Conservation (phyloP, 225 moss, liverwort and hornwort genomes). For the Bryoerythrophyllum caledonicum region DNA sequence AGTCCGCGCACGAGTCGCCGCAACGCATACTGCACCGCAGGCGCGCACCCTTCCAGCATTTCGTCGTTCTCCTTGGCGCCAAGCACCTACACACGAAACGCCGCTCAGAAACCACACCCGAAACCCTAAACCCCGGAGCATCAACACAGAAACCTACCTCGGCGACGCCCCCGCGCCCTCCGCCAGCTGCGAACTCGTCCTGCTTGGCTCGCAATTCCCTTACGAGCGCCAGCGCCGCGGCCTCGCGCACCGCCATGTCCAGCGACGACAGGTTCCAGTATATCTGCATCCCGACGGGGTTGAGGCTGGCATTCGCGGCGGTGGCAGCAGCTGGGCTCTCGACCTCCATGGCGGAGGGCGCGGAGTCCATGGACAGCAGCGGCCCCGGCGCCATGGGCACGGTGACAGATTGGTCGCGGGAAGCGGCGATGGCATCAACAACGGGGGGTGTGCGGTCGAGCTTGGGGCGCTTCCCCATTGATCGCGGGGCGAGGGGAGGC, state of each 20-base stretch:
- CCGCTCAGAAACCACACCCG: conserved; percentile 7
- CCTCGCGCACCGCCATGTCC: conserved; percentile 68
- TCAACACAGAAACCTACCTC: conserved; percentile 30
- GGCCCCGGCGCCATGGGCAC: conserved; percentile 54
- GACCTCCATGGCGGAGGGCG: conserved; percentile 6
- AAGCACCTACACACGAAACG: conserved; percentile 51
- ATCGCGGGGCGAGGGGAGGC: neutral
- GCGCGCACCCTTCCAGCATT: conserved; percentile 75
- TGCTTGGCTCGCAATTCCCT: conserved; percentile 70
- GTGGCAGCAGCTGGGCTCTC: neutral
- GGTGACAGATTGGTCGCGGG: neutral
- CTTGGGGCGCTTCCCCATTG: conserved; percentile 29
- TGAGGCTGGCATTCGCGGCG: conserved; percentile 35
- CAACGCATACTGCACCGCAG: conserved; percentile 82
- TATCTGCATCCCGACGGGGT: conserved; percentile 90
- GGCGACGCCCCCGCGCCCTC: conserved; percentile 52
- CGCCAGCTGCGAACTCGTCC: conserved; percentile 65
- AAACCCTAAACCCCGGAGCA: conserved; percentile 18
- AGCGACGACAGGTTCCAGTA: conserved; percentile 86
- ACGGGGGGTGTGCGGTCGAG: neutral
- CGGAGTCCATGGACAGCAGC: conserved; percentile 29
- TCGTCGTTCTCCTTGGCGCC: conserved; percentile 74
- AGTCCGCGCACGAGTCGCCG: conserved; percentile 92
- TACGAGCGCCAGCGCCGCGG: conserved; percentile 76
- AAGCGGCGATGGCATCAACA: neutral